Evolutionary conservation across 2,329 filamentous ascomycete genomes (phyloP).

Genomic region (Curvularia spicifera): DNA sequence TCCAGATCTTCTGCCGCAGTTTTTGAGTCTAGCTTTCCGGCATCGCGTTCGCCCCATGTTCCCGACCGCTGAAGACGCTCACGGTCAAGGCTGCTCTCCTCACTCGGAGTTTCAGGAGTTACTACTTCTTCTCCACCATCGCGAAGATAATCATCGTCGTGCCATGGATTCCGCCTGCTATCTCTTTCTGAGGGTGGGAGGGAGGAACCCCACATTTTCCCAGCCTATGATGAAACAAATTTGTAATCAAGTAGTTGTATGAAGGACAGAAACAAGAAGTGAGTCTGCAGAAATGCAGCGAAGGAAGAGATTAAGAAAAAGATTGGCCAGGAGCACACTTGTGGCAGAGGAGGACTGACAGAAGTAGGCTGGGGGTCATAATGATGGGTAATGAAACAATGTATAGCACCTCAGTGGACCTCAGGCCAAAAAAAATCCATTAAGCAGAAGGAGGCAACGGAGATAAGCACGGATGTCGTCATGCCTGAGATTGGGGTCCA

Average conservation of each 20-base stretch:
- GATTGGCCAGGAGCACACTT: background rate
- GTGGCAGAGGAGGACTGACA: background rate
- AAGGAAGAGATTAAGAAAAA: background rate
- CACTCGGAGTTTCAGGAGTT: slow-evolving; percentile 17
- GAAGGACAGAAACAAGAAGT: background rate
- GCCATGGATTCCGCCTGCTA: slow-evolving; percentile 44
- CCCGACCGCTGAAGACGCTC: slow-evolving; percentile 47
- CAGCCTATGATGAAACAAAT: background rate
- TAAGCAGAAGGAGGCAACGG: slow-evolving; percentile 25
- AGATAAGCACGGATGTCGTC: slow-evolving; percentile 25
- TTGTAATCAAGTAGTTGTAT: slow-evolving; percentile 4
- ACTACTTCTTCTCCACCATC: slow-evolving; percentile 27
- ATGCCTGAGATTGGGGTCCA: slow-evolving; percentile 19
- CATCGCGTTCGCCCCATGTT: slow-evolving; percentile 68
- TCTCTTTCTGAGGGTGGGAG: slow-evolving; percentile 31
- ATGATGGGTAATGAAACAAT: background rate
- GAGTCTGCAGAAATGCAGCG: background rate
- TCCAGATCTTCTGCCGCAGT: slow-evolving; percentile 67
- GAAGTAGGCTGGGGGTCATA: background rate
- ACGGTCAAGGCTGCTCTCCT: slow-evolving; percentile 33
- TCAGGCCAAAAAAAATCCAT: slow-evolving; percentile 5
- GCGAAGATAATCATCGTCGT: slow-evolving; percentile 36
- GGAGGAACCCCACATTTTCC: slow-evolving; percentile 34
- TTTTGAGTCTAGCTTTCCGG: slow-evolving; percentile 59
- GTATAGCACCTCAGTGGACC: slow-evolving; percentile 2